Percentiles rank a stretch among this genome's conserved stretches.
Evolutionary conservation across 1,284 basidiomycete genomes (phyloP).

Genomic region (Kalmanozyma brasiliensis): DNA sequence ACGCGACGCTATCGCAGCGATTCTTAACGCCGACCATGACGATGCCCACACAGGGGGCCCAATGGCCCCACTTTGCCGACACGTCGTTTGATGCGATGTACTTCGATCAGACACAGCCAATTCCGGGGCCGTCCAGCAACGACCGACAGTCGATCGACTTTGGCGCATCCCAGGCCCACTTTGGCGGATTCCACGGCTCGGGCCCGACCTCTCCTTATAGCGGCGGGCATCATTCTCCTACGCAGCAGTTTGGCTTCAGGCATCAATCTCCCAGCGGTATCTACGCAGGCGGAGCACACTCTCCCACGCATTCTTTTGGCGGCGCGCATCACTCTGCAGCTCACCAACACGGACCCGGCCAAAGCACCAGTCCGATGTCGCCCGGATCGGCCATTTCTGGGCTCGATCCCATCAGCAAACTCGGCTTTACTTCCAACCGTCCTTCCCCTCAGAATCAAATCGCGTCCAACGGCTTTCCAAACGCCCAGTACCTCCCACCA

Average conservation of each 20-base stretch:
- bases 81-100: constrained; percentile 1
- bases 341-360: not conserved
- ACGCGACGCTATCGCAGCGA: too few species aligned
- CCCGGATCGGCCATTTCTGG: constrained; percentile 15
- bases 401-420: constrained; percentile 33
- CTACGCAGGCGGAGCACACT: too few species aligned
- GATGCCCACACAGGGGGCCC: not conserved
- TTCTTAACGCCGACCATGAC: constrained; percentile 2
- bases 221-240: too few species aligned
- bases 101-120: constrained; percentile 4
- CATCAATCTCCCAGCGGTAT: too few species aligned
- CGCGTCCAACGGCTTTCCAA: not conserved
- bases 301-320: not conserved
- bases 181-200: constrained; percentile 4
- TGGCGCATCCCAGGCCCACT: constrained; percentile 10
- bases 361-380: not conserved
- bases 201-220: not conserved
- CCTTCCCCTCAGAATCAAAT: constrained; percentile 2
- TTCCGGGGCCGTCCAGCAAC: not conserved
- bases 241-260: not conserved
- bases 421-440: constrained; percentile 20
- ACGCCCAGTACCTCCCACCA: too few species aligned
- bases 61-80: not conserved
- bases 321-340: not conserved
- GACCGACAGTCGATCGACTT: constrained; percentile 22